Base-by-base conservation (phyloP, 1,139 yeast species). In the Candida tetrigidarum region DNA sequence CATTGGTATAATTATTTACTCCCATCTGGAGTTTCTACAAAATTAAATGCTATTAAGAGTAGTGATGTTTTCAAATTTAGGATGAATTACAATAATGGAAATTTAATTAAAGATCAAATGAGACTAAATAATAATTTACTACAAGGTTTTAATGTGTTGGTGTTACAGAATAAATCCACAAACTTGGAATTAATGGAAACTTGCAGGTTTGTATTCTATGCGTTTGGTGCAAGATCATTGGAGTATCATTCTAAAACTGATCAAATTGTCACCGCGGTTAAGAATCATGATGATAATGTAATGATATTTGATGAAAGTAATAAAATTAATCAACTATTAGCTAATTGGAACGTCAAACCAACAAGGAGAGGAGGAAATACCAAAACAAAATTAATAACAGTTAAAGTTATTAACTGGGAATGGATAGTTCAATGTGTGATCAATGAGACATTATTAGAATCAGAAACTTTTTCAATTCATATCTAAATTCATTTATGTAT, bases 381-480 rank as follows among this genome's bases (percentile, higher is more conserved):
- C 16, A 44, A 41, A 12, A 9, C 29, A 11, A 36, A 34, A 8
- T 16, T 14, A 16, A 37, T 26, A 8, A 18, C 35, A 9, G 26
- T 46, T 11, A 52, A 42, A 27, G 29, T 47, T 1, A 66, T 81
- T 6, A 69, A 78, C 52, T 84, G 89, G 84, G 92, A 86, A 58
- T 85, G 92, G 92, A 69, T 84, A 1, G 88, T 85, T 1, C 92
- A 86, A 53, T 80, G 89, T 55, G 74, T 84, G 8, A 83, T 85
- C n/a, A 78, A 80, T 56, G 69, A 71, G 11, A 22, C 36, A 5
- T 15, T 38, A 12, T 16, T 30, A 23, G 27, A 37, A 4, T 11
- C 39, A 26, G 12, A 25, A 5, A 25, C 30, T 2, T 36, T 20
- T 22, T 22, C 37, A 22, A 34, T 34, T 34, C 37, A 34, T 22